Conservation (phyloP, 2,329 filamentous ascomycete genomes). For the Colletotrichum sp. region DNA sequence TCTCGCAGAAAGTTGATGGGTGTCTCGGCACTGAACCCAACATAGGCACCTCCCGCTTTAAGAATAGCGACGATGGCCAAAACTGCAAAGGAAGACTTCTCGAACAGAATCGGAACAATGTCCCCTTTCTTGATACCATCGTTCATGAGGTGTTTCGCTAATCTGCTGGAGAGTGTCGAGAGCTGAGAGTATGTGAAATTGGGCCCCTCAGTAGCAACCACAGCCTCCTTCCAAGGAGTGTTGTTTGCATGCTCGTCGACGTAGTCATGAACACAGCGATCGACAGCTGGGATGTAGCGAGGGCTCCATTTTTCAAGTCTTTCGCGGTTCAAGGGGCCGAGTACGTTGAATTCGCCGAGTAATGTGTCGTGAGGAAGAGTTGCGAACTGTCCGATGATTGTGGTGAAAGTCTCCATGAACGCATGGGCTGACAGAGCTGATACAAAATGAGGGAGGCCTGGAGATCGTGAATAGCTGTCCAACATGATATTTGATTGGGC, state of each 20-base stretch:
- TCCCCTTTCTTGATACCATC: slow-evolving; percentile 56
- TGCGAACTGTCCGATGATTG: not conserved
- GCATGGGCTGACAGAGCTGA: not conserved
- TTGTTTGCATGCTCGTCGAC: not conserved
- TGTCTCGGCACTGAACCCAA: not conserved
- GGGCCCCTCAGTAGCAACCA: not conserved
- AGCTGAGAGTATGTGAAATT: slow-evolving; percentile 45
- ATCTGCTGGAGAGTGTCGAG: slow-evolving; percentile 36
- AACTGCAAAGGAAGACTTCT: slow-evolving; percentile 72
- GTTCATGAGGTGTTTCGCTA: slow-evolving; percentile 50
- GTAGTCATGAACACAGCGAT: not conserved
- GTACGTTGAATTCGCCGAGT: not conserved
- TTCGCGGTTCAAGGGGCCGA: not conserved
- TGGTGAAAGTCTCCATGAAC: not conserved
- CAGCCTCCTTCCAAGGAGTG: not conserved
- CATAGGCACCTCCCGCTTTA: slow-evolving; percentile 55
- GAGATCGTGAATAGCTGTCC: accelerated
- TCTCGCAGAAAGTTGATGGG: not conserved
- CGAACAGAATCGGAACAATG: slow-evolving; percentile 69
- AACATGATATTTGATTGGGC: not conserved
- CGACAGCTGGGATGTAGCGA: not conserved
- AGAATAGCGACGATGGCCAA: slow-evolving; percentile 74
- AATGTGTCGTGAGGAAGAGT: not conserved
- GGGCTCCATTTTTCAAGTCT: not conserved
- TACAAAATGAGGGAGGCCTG: not conserved